Conservation (phyloP, 2,329 filamentous ascomycete genomes). For the Claviceps paspali region DNA sequence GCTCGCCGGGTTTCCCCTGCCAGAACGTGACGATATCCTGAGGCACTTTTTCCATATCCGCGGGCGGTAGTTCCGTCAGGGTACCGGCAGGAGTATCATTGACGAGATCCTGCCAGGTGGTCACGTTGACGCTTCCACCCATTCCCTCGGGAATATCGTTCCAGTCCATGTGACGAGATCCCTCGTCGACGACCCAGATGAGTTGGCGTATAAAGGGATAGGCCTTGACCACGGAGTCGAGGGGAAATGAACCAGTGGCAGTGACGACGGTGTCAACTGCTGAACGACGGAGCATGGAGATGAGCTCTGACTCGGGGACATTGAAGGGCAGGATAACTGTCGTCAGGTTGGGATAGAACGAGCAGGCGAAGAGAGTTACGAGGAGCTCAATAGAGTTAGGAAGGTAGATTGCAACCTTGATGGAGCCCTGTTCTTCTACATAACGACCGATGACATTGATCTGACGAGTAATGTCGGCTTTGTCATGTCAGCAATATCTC, state of each 20-base stretch:
- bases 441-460: slow-evolving; percentile 78
- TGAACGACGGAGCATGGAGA: slow-evolving; percentile 56
- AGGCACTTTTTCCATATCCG: slow-evolving; percentile 32
- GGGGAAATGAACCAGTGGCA: slow-evolving; percentile 71
- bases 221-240: slow-evolving; percentile 53
- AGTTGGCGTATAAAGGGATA: slow-evolving; percentile 61
- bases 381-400: slow-evolving; percentile 88
- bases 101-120: slow-evolving; percentile 87
- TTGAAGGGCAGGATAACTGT: slow-evolving; percentile 78
- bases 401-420: slow-evolving; percentile 74
- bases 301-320: slow-evolving; percentile 51
- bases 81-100: slow-evolving; percentile 48
- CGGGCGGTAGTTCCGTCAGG: slow-evolving; percentile 49
- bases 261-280: slow-evolving; percentile 72
- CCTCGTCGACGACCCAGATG: slow-evolving; percentile 85
- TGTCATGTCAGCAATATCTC: slow-evolving; percentile 4
- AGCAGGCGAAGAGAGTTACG: slow-evolving; percentile 67
- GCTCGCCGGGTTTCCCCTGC: slow-evolving; percentile 34
- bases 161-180: slow-evolving; percentile 90
- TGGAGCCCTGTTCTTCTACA: slow-evolving; percentile 53
- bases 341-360: slow-evolving; percentile 69
- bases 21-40: slow-evolving; percentile 52
- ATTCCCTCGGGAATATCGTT: slow-evolving; percentile 70
- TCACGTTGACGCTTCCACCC: slow-evolving; percentile 59
- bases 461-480: slow-evolving; percentile 61